A percentile compares a stretch with the other conserved stretches of the same genome.
phyloP scores from a whole-genome alignment of 768 basidiomycete species.

The Kwoniella bestiolae region DNA sequence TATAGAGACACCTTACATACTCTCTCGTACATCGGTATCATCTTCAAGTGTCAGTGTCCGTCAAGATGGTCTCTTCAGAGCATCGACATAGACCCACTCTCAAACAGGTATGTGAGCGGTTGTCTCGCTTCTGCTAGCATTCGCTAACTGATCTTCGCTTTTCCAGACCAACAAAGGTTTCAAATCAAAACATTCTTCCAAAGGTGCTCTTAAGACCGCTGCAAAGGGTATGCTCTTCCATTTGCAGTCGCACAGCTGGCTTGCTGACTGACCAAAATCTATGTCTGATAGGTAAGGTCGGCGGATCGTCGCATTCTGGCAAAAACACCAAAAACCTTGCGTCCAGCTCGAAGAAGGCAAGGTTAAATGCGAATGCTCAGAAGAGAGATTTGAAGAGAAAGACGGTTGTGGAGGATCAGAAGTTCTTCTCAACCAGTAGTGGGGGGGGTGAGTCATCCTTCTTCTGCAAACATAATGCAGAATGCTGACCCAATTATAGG shows the following conservation, averaged over 20 bases:
- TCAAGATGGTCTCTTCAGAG: constrained; percentile 25
- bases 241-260: no score
- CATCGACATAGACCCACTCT: constrained; percentile 80
- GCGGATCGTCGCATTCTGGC: constrained; percentile 39
- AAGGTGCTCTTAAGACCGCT: constrained; percentile 77
- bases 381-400: constrained; percentile 78
- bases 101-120: constrained; percentile 68
- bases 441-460: constrained; percentile 62
- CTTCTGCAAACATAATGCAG: constrained; percentile 61
- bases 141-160: constrained; percentile 1
- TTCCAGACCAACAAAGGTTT: constrained; percentile 83
- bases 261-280: no score
- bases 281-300: constrained; percentile 65
- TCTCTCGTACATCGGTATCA: no score
- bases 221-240: constrained; percentile 69
- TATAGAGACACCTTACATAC: no score
- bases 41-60: no score
- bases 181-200: constrained; percentile 88
- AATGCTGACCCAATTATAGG: constrained; percentile 69
- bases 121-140: neutral
- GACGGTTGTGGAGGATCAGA: constrained; percentile 82
- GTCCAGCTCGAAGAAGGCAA: constrained; percentile 45
- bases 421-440: constrained; percentile 59
- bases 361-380: constrained; percentile 59
- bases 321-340: constrained; percentile 60